Base-by-base conservation (phyloP, 2,329 filamentous ascomycete genomes). In the Aspergillus puulaauensis region DNA sequence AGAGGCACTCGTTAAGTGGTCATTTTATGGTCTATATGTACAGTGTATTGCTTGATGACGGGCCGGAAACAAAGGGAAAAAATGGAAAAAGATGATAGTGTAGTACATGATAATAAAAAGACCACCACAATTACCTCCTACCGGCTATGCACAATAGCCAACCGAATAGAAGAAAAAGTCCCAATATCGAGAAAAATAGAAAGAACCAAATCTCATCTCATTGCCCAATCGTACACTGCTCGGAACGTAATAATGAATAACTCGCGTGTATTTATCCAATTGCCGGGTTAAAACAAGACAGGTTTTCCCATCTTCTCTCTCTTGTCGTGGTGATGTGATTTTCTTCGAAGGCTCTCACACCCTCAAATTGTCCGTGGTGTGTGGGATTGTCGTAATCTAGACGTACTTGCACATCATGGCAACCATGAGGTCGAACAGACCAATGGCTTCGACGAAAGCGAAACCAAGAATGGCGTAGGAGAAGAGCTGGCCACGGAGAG, bases 391-490 rank as follows among this genome's bases (percentile, higher is more conserved):
- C 7, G 11, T 55, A 59, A 62, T 67, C 75, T 75, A 75, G 64
- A 90, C 87, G 83, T 90, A 90, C 85, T 92, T 92, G 88, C 89
- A 90, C 89, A 92, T 92, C 84, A 92, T 90, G 83, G 89, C 89
- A 91, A 92, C 86, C 89, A 92, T 92, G 76, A 91, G 87, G 76
- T 91, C 88, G 88, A 91, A 91, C 76, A 91, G 87, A 89, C 73
- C 73, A 58, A 75, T 75, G 82, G 91, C 90, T 80, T 95, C 91
- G 80, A 93, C 90, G 88, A 95, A 95, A 78, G 90, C 91, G 84
- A 95, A 95, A 84, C 91, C 90, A 77, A 95, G 84, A 90, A 95
- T 93, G 86, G 90, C 90, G 83, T 95, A 93, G 71, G 90, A 90
- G 90, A 95, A 96, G 76, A 96, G 90, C 87, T 96, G 91, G 79